A percentile compares a stretch with the other conserved stretches of the same genome.
Conservation (phyloP, 306 rosid genomes). For the Ormosia emarginata region DNA sequence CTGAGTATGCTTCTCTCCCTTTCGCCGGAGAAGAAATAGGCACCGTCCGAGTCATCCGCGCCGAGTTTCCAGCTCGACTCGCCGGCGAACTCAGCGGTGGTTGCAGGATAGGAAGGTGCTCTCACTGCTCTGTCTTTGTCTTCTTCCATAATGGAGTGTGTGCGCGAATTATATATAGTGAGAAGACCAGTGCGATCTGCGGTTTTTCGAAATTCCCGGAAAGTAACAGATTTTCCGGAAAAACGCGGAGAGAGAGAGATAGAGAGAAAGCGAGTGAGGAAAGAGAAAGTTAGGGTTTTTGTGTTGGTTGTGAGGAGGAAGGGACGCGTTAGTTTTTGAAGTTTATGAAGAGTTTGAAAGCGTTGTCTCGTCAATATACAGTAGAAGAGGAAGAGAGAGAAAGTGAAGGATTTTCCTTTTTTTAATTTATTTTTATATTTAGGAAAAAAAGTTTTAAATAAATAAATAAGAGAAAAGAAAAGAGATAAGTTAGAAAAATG, state of each 20-base stretch:
- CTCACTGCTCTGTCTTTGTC: slow-evolving; percentile 7
- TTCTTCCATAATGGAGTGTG: slow-evolving; percentile 40
- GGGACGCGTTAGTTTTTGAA: slow-evolving; percentile 64
- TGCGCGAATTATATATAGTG: neutral
- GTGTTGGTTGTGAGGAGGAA: slow-evolving; percentile 49
- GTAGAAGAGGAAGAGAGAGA: slow-evolving; percentile 24
- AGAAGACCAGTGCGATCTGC: neutral
- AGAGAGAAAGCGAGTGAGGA: neutral
- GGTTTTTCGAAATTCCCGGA: neutral
- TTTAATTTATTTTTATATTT: neutral
- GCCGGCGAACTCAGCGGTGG: slow-evolving; percentile 33
- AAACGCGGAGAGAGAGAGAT: neutral
- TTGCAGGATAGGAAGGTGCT: slow-evolving; percentile 35
- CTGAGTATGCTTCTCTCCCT: slow-evolving; percentile 47
- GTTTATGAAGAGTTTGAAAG: slow-evolving; percentile 51
- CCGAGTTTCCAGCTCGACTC: slow-evolving; percentile 54
- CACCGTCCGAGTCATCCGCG: slow-evolving; percentile 32
- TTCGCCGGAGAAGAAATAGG: slow-evolving; percentile 40
- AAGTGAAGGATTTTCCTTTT: neutral
- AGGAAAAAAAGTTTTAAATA: neutral
- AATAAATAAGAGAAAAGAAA: neutral
- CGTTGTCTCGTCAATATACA: slow-evolving; percentile 58
- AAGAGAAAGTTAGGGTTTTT: slow-evolving; percentile 54
- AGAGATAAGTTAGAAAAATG: slow-evolving; percentile 64
- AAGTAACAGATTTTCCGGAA: slow-evolving; percentile 21